Conservation (phyloP, 2,329 filamentous ascomycete genomes). For the Corinectria fuckeliana region DNA sequence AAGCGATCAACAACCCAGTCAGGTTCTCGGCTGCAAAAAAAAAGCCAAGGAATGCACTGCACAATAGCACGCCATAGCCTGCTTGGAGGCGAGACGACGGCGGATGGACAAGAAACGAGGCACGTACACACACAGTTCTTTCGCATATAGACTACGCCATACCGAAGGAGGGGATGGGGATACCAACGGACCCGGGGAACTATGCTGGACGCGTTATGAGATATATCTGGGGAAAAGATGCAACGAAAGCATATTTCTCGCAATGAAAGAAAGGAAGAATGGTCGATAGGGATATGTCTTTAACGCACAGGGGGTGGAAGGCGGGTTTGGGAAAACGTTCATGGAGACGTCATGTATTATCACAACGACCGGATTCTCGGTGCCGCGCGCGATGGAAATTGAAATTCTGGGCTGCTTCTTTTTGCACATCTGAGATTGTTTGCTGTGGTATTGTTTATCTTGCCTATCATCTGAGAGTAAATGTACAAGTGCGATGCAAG, state of each 20-base stretch:
- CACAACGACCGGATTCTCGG: constrained; percentile 23
- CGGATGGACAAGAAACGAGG: constrained; percentile 24
- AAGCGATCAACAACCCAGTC: constrained; percentile 4
- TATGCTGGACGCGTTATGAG: constrained; percentile 25
- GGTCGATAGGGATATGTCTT: constrained; percentile 22
- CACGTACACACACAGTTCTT: constrained; percentile 23
- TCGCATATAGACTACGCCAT: constrained; percentile 37
- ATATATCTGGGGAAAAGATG: constrained; percentile 24
- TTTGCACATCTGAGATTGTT: neutral
- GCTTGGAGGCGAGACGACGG: neutral
- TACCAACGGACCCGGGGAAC: constrained; percentile 24
- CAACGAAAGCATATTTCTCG: constrained; percentile 22
- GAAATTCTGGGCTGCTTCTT: constrained; percentile 25
- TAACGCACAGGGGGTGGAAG: constrained; percentile 20
- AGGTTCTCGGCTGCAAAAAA: neutral
- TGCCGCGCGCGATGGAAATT: constrained; percentile 20
- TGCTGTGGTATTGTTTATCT: constrained; percentile 1
- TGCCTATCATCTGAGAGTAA: neutral
- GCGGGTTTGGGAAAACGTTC: constrained; percentile 23
- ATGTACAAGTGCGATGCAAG: neutral
- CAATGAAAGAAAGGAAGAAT: constrained; percentile 30
- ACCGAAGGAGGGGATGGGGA: constrained; percentile 14
- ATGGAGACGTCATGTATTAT: constrained; percentile 35
- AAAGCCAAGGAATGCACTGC: no score
- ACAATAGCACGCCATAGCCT: neutral